phyloP scores from a whole-genome alignment of 1,139 yeast genomes.

The Yamadazyma sp. region DNA sequence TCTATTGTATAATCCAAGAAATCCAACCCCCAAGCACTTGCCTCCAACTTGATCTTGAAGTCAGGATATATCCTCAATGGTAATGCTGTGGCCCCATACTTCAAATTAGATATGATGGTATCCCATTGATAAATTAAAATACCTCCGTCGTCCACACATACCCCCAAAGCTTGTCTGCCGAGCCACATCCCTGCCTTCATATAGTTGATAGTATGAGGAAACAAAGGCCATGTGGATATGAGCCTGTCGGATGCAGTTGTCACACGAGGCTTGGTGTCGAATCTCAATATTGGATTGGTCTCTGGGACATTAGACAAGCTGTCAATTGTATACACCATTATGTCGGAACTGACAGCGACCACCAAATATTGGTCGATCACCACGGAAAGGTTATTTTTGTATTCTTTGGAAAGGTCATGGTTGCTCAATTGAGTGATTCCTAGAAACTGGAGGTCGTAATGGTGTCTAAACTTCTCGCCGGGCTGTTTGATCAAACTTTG shows the following conservation, averaged over 20 bases:
- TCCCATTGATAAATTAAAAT: conserved; percentile 45
- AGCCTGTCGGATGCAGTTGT: conserved; percentile 39
- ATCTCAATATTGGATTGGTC: conserved; percentile 23
- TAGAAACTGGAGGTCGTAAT: conserved; percentile 1
- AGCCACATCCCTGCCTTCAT: conserved; percentile 28
- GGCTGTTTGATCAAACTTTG: conserved; percentile 2
- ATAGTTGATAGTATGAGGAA: conserved; percentile 60
- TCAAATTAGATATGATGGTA: conserved; percentile 16
- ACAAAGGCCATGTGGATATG: conserved; percentile 49
- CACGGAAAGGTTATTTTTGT: conserved; percentile 37
- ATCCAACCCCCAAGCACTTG: conserved; percentile 71
- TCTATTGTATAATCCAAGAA: conserved; percentile 19
- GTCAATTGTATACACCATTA: conserved; percentile 30
- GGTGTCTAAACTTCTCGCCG: conserved; percentile 5
- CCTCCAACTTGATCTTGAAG: conserved; percentile 34
- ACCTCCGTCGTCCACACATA: conserved; percentile 60
- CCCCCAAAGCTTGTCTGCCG: conserved; percentile 40
- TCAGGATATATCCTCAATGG: conserved; percentile 27
- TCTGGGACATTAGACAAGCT: conserved; percentile 24
- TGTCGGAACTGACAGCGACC: conserved; percentile 31
- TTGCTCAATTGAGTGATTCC: conserved; percentile 2
- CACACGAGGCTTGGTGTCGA: conserved; percentile 41
- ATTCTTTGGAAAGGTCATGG: conserved; percentile 25
- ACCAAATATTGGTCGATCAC: conserved; percentile 20
- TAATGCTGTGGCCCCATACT: not conserved